Evolutionary conservation across 305 asterid species (phyloP).

Genomic region (Fraxinus dipetala): DNA sequence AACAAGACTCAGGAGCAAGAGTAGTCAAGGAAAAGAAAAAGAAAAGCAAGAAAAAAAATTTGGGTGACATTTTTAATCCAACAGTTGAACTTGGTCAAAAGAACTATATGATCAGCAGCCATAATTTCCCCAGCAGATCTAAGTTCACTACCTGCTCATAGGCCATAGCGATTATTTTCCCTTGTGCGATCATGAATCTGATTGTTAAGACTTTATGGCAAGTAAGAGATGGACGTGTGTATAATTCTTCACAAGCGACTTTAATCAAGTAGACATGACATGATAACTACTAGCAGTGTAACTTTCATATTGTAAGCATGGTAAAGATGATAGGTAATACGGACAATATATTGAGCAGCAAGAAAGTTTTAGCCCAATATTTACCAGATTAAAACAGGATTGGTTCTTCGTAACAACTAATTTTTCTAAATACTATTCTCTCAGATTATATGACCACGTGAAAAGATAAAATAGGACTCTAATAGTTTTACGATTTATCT

Average conservation of each 20-base stretch:
- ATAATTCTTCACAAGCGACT: not conserved
- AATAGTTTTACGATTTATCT: not conserved
- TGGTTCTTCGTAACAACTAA: not conserved
- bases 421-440: not conserved
- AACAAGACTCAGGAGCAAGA: not conserved
- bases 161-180: not conserved
- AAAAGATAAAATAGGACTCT: not conserved
- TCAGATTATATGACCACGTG: not conserved
- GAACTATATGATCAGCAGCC: not conserved
- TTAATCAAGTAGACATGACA: not conserved
- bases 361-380: not conserved
- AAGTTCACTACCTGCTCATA: not conserved
- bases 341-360: not conserved
- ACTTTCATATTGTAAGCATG: not conserved
- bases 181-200: not conserved
- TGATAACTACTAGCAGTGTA: not conserved
- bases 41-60: not conserved
- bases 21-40: not conserved
- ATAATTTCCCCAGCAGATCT: not conserved
- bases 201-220: not conserved
- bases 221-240: not conserved
- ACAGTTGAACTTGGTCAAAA: not conserved
- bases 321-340: not conserved
- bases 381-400: not conserved
- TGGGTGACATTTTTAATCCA: not conserved